Evolutionary conservation across 2,329 filamentous ascomycete species (phyloP).

Genomic region (Fusarium sp.): DNA sequence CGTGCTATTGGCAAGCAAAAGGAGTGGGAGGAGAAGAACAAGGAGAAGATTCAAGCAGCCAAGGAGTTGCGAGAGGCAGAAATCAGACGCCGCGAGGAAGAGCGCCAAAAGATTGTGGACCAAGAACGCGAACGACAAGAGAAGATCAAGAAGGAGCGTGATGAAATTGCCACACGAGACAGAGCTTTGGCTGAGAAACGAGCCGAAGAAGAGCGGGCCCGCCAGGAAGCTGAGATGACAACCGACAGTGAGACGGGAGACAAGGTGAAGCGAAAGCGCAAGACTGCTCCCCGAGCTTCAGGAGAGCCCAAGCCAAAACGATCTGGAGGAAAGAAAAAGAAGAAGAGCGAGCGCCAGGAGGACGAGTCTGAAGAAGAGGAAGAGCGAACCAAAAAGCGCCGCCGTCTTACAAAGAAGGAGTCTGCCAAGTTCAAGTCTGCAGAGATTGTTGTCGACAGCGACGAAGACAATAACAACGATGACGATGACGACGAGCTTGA

Average conservation of each 20-base stretch:
- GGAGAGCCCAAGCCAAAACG: conserved; percentile 59
- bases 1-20: conserved; percentile 85
- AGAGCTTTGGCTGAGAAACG: conserved; percentile 77
- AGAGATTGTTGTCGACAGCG: conserved; percentile 84
- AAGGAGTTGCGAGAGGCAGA: conserved; percentile 84
- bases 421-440: conserved; percentile 83
- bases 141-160: conserved; percentile 87
- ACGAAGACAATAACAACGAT: conserved; percentile 61
- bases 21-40: conserved; percentile 94
- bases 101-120: conserved; percentile 74
- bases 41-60: conserved; percentile 85
- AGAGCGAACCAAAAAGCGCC: conserved; percentile 70
- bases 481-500: conserved; percentile 58
- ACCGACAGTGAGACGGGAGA: conserved; percentile 86
- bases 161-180: conserved; percentile 81
- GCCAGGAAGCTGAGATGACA: conserved; percentile 78
- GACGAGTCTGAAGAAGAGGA: conserved; percentile 60
- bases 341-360: conserved; percentile 54
- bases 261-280: conserved; percentile 82
- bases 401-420: conserved; percentile 65
- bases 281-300: conserved; percentile 54
- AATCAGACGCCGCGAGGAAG: conserved; percentile 80
- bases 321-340: conserved; percentile 62
- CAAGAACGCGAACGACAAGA: conserved; percentile 79
- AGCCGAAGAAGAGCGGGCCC: conserved; percentile 51